Conservation (phyloP, 2,329 filamentous ascomycete species). For the Fusarium pseudoanthophilum region DNA sequence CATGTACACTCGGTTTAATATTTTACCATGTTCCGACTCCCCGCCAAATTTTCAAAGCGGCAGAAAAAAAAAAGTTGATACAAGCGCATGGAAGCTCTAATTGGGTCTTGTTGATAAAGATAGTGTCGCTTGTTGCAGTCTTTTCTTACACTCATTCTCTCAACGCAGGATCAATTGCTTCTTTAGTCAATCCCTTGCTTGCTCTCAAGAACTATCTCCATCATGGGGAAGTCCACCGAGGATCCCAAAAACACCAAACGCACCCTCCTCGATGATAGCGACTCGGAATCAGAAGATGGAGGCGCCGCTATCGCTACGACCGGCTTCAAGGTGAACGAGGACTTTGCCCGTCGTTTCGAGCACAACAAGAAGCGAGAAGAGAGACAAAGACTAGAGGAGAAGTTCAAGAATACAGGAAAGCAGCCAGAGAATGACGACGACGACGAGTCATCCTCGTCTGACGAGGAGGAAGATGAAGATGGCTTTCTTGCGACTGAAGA, state of each 20-base stretch:
- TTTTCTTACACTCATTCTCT: slow-evolving; percentile 4
- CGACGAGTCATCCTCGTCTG: slow-evolving; percentile 72
- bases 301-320: slow-evolving; percentile 53
- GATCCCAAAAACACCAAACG: slow-evolving; percentile 55
- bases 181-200: background rate
- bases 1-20: slow-evolving; percentile 2
- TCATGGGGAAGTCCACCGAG: slow-evolving; percentile 42
- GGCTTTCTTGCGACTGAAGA: slow-evolving; percentile 87
- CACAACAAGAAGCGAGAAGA: slow-evolving; percentile 98
- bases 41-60: slow-evolving; percentile 50
- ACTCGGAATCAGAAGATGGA: slow-evolving; percentile 60
- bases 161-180: background rate
- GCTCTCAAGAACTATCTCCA: background rate
- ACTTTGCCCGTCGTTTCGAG: slow-evolving; percentile 90
- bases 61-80: slow-evolving; percentile 45
- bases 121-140: slow-evolving; percentile 9
- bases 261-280: slow-evolving; percentile 66
- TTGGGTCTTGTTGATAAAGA: slow-evolving; percentile 28
- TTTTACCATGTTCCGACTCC: slow-evolving; percentile 25
- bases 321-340: slow-evolving; percentile 85
- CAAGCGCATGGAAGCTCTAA: slow-evolving; percentile 27
- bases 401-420: slow-evolving; percentile 67
- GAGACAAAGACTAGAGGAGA: slow-evolving; percentile 83
- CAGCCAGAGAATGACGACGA: slow-evolving; percentile 54
- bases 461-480: slow-evolving; percentile 90